Base-by-base conservation (phyloP, 2,329 filamentous ascomycete genomes). In the Calonectria naviculata region DNA sequence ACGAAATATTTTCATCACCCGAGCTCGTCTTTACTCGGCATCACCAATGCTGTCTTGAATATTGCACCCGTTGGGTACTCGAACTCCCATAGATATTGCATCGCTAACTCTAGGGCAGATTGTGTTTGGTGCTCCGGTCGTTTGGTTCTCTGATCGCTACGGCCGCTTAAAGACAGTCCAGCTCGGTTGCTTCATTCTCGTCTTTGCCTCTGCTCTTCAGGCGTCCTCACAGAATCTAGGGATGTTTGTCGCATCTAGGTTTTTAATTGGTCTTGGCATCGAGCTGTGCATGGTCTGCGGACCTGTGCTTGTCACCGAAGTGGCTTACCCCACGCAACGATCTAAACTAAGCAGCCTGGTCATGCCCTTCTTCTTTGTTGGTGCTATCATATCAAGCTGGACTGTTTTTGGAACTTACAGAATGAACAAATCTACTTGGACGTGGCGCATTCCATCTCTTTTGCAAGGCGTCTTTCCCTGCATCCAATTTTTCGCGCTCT, bases 141-240 rank as follows among this genome's bases (percentile, higher is more conserved):
- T 58, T 21, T 41, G 21, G 54, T 41, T 58, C 24, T 58, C 54
- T 5, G 54, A 41, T 28, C 54, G 54, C 2, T 58, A 38, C 17
- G 54, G 54, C 26, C 54, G 54, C 34, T 15, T 58, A 28, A 41
- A 41, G 24, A 58, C 54, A 17, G 17, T 58, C 12, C 54, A 58
- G 13, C 7, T 41, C 54, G 34, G 54, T 6, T 58, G 54, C 21
- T 28, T 65, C 7, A 5, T 31, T 26, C 36, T 86, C 17, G 76
- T 81, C 19, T 68, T 77, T 21, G 83, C 83, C 8, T 78, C 77
- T 17, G 72, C 82, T 26, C 36, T 68, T 72, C 82, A 83, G 65
- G 76, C 75, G 4, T 73, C 73, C 4, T 74, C 79, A 1, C 56
- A 46, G 19, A 77, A 76, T 47, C n/a, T 70, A 5, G 49, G 60